These are phyloP conservation scores for Torulaspora gathmanii DNA, from an alignment of 805 yeast genomes.

Conservation along the genomic window DNA sequence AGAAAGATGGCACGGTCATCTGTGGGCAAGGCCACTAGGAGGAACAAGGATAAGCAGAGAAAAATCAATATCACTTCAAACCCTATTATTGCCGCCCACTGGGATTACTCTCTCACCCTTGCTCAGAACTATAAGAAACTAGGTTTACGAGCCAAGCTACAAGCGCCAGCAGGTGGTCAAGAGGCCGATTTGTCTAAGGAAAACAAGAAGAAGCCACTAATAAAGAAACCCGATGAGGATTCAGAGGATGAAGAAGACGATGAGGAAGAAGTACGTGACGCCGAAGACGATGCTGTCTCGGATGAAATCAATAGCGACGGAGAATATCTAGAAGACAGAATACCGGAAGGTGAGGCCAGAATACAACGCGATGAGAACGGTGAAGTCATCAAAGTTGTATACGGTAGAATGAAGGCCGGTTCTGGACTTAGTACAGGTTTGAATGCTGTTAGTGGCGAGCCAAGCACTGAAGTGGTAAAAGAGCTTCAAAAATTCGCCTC, in stretches of 20 bases:
- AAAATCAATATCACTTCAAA: conserved; percentile 62
- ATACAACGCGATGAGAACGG: conserved; percentile 67
- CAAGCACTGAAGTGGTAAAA: conserved; percentile 54
- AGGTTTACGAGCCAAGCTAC: conserved; percentile 68
- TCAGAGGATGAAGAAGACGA: conserved; percentile 21
- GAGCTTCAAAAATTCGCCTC: conserved; percentile 62
- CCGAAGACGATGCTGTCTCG: conserved; percentile 15
- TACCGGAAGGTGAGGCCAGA: conserved; percentile 76
- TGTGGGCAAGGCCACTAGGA: conserved; percentile 63
- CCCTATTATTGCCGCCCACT: conserved; percentile 79
- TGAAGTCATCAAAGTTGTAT: conserved; percentile 58
- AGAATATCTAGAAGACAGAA: conserved; percentile 45
- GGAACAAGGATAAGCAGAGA: conserved; percentile 64
- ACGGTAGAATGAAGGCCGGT: conserved; percentile 54
- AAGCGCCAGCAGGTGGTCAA: conserved; percentile 73
- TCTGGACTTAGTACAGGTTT: conserved; percentile 19
- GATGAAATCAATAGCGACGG: conserved; percentile 31
- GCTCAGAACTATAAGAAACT: conserved; percentile 80
- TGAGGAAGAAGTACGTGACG: conserved; percentile 19
- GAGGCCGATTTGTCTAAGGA: conserved; percentile 51
- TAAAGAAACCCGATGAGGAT: conserved; percentile 26
- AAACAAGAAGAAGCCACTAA: conserved; percentile 36
- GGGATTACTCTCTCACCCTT: conserved; percentile 81
- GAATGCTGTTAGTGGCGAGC: conserved; percentile 35
- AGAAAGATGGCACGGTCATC: conserved; percentile 78